phyloP scores from a whole-genome alignment of 257 asterid species.

The Ballota nigra region DNA sequence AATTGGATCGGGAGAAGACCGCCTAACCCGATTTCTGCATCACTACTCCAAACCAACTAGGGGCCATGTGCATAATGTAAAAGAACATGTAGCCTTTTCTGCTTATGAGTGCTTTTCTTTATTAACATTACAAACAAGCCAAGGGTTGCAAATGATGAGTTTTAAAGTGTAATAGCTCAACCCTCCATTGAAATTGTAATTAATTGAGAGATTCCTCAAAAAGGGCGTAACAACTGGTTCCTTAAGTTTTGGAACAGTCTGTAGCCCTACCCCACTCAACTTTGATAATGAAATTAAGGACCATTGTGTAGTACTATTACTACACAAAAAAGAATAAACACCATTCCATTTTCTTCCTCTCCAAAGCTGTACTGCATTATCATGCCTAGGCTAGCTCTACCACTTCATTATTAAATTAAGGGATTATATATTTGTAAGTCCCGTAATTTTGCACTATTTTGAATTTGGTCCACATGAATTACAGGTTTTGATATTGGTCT shows the following conservation, averaged over 20 bases:
- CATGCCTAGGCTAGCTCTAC: too few species aligned
- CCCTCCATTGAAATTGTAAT: constrained; percentile 32
- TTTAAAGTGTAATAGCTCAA: constrained; percentile 27
- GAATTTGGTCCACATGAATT: too few species aligned
- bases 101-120: constrained; percentile 22
- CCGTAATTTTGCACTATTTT: too few species aligned
- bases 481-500: too few species aligned
- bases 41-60: too few species aligned
- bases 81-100: too few species aligned
- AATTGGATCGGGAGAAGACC: too few species aligned
- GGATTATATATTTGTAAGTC: too few species aligned
- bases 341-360: not conserved
- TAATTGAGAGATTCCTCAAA: constrained; percentile 29
- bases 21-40: too few species aligned
- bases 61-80: too few species aligned
- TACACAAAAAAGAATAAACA: constrained; percentile 11
- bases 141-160: constrained; percentile 28
- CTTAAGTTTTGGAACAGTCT: constrained; percentile 46
- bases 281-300: constrained; percentile 18
- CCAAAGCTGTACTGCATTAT: too few species aligned
- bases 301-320: constrained; percentile 21
- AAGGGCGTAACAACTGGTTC: constrained; percentile 41
- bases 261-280: constrained; percentile 26
- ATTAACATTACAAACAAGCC: constrained; percentile 26
- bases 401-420: too few species aligned